phyloP scores from a whole-genome alignment of 441 rosid genomes.

The Lepidium campestre region DNA sequence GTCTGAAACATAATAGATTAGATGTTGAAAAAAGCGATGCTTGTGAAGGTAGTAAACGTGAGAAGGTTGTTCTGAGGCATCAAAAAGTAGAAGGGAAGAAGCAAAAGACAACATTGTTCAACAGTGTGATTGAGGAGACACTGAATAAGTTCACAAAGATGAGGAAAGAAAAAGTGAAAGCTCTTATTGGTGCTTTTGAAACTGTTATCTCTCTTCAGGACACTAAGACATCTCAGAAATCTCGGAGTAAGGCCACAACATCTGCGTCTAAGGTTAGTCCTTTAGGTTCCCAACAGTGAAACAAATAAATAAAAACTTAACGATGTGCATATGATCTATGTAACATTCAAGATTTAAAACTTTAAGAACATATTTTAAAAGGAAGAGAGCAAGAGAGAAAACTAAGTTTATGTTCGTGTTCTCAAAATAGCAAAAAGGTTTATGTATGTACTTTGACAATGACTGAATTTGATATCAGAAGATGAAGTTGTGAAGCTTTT shows the following conservation, averaged over 20 bases:
- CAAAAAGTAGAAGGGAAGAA: constrained; percentile 25
- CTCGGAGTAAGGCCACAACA: constrained; percentile 2
- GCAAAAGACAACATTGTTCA: constrained; percentile 30
- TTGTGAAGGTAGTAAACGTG: constrained; percentile 15
- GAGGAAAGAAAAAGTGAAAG: constrained; percentile 51
- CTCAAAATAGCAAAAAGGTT: background rate
- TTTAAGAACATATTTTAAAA: background rate
- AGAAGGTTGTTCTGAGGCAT: constrained; percentile 32
- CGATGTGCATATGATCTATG: constrained; percentile 12
- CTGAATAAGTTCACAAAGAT: constrained; percentile 34
- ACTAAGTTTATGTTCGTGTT: background rate
- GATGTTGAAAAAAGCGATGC: background rate
- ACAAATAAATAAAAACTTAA: background rate
- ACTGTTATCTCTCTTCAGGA: constrained; percentile 47
- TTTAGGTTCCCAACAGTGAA: constrained; percentile 7
- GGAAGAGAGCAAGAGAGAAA: background rate
- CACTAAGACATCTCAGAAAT: constrained; percentile 22
- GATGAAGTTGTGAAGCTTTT: constrained; percentile 11
- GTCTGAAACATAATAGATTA: background rate
- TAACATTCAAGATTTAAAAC: background rate
- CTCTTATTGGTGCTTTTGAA: constrained; percentile 63
- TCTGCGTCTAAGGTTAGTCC: constrained; percentile 29
- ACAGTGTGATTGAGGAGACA: constrained; percentile 52
- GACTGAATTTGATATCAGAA: constrained; percentile 1
- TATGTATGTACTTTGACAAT: background rate